Evolutionary conservation across 441 rosid species (phyloP), one percentile per base, ranked within the genome.

Genomic region (Erysimum cheiri): DNA sequence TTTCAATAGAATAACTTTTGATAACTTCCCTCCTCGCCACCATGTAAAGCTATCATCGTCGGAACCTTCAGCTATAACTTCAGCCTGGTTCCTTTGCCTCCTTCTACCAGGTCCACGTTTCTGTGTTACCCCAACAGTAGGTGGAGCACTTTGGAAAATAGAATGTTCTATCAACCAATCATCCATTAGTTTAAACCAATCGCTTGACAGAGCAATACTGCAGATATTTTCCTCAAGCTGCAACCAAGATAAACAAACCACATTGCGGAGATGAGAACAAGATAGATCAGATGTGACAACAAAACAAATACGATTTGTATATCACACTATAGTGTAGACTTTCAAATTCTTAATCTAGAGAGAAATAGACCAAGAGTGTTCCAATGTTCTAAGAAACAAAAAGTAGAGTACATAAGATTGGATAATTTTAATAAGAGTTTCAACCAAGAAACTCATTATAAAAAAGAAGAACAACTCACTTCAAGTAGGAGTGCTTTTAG

Each of bases 221-320:
- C 85, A 85, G 53, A 87, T 88, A 62, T 87, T 84, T 74, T 85
- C 77, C 80, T 87, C 98, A 72, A 93, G 91, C 98, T 93, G 88
- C 81, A 77, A 74, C 58, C 9, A 63, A 53, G 69, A 40, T n/a
- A 46, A 49, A 62, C 8, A 24, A 24, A 60, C 59, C 66, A 67
- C 17, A 66, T 35, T 7, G 55, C 40, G 10, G 47, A 43, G n/a
- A 12, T 46, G 40, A 64, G 36, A 64, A 53, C 67, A 60, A 41
- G 49, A 52, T 48, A 31, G 31, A 46, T 44, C 24, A 48, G 28
- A 50, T 53, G 60, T 10, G n/a, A 40, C 17, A 26, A 49, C 40
- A 24, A 22, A 67, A 53, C 55, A 14, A 26, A 41, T 29, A 40
- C 6, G 37, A 33, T 10, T 48, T 8, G 9, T 14, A 35, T 15